Conservation (phyloP, 371 early-diverging fungal genomes). For the Rhizopus delemar region DNA sequence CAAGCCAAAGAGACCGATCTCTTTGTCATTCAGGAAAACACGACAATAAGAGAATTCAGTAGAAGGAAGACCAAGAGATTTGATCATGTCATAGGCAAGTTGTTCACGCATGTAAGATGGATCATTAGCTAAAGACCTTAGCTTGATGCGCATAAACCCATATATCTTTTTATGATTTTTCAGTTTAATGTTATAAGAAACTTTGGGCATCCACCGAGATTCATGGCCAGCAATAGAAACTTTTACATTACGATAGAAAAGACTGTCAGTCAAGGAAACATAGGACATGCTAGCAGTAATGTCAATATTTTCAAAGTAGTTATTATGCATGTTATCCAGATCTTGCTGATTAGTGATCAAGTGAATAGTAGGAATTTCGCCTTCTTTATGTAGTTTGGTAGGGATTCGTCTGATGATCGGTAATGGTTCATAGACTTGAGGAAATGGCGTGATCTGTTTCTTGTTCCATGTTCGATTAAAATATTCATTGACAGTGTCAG, state of each 20-base stretch:
- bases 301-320: background rate
- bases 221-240: constrained; percentile 34
- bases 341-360: constrained; percentile 12
- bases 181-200: constrained; percentile 30
- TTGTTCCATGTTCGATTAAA: constrained; percentile 32
- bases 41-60: constrained; percentile 31
- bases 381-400: constrained; percentile 22
- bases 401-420: constrained; percentile 16
- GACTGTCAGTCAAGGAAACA: constrained; percentile 13
- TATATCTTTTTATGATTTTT: constrained; percentile 21
- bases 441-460: constrained; percentile 5
- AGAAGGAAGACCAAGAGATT: constrained; percentile 29
- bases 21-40: constrained; percentile 36
- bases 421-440: constrained; percentile 14
- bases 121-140: constrained; percentile 35
- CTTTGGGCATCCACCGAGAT: constrained; percentile 28
- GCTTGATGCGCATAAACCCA: constrained; percentile 32
- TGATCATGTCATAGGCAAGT: constrained; percentile 27
- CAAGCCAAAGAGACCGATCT: constrained; percentile 39
- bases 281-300: constrained; percentile 21
- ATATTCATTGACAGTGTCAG: constrained; percentile 22
- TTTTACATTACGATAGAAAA: constrained; percentile 7
- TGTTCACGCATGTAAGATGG: constrained; percentile 44
- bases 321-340: constrained; percentile 18
- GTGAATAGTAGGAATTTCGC: constrained; percentile 28